Evolutionary conservation across 345 rosid species (phyloP).

Genomic region (Salix caprea): DNA sequence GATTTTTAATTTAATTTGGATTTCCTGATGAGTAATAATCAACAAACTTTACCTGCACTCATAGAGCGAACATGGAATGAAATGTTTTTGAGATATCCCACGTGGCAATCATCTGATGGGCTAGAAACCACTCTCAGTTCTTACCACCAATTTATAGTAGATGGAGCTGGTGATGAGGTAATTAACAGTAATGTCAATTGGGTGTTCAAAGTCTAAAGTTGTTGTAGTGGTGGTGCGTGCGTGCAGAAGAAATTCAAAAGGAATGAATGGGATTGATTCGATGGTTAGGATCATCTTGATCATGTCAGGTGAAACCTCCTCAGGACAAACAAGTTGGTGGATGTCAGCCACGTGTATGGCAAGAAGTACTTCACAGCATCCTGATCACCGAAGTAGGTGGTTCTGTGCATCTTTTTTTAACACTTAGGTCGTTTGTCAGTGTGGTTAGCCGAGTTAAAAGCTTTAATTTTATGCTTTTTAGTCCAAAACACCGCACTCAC

Average conservation of each 20-base stretch:
- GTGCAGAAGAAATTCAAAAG: not conserved
- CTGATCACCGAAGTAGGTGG: conserved; percentile 13
- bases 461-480: too few relatives aligned
- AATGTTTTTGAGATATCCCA: not conserved
- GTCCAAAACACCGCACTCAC: not conserved
- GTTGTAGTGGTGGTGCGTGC: not conserved
- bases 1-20: not conserved
- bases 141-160: not conserved
- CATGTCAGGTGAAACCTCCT: not conserved
- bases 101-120: not conserved
- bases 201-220: not conserved
- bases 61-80: not conserved
- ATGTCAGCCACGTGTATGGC: conserved; percentile 23
- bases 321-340: not conserved
- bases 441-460: too few relatives aligned
- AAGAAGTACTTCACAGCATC: conserved; percentile 1
- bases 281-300: conserved; percentile 3
- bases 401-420: not conserved
- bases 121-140: not conserved
- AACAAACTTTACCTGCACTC: not conserved
- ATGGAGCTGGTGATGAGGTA: not conserved
- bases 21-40: too few relatives aligned
- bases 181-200: not conserved
- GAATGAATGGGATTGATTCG: not conserved
- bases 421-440: too few relatives aligned